phyloP scores from a whole-genome alignment of 768 basidiomycete genomes.

The Mycena chlorophos region DNA sequence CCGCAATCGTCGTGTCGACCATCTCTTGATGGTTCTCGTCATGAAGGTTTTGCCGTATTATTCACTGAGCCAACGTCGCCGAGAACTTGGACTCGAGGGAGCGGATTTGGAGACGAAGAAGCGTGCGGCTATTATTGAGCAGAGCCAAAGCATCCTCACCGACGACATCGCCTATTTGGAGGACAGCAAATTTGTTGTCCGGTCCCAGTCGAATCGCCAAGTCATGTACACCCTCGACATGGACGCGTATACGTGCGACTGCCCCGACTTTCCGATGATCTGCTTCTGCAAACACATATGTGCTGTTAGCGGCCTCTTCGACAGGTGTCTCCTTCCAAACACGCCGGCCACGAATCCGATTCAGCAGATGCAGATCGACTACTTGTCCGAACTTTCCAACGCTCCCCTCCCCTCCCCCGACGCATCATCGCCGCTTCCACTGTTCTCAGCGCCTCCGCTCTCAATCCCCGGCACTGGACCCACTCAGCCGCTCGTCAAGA shows the following conservation, averaged over 20 bases:
- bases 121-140: constrained; percentile 5
- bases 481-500: neutral
- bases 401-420: neutral
- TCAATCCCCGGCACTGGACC: no score
- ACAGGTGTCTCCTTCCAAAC: neutral
- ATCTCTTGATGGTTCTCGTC: constrained; percentile 24
- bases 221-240: constrained; percentile 14
- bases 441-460: no score
- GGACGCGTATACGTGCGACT: constrained; percentile 11
- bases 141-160: neutral
- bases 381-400: neutral
- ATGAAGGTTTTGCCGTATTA: constrained; percentile 22
- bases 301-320: constrained; percentile 16
- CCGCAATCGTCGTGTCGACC: constrained; percentile 27
- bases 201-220: neutral
- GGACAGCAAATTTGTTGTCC: constrained; percentile 8
- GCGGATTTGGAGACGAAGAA: constrained; percentile 21
- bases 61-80: constrained; percentile 19
- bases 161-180: constrained; percentile 6
- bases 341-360: neutral
- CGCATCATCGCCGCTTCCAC: neutral
- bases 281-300: constrained; percentile 26
- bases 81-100: constrained; percentile 26
- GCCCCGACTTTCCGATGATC: constrained; percentile 16
- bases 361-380: neutral